Evolutionary conservation across 2,329 filamentous ascomycete genomes (phyloP).

Genomic region (Camptophora hylomeconis): DNA sequence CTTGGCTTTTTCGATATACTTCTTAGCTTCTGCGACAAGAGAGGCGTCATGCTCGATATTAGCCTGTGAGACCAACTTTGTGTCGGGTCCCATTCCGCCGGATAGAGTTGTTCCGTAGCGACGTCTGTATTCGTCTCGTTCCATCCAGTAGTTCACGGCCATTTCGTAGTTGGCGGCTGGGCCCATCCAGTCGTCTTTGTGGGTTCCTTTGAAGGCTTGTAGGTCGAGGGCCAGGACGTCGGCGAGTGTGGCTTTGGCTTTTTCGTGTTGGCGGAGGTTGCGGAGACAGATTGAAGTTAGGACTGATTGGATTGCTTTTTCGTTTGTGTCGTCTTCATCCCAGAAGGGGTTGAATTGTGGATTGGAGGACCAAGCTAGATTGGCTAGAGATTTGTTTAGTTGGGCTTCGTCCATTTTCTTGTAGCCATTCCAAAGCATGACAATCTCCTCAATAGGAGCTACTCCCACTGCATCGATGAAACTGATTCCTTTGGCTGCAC

Average conservation of each 20-base stretch:
- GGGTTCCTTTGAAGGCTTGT: slow-evolving; percentile 36
- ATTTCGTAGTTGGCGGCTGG: slow-evolving; percentile 78
- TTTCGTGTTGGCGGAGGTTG: slow-evolving; percentile 46
- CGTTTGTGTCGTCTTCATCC: slow-evolving; percentile 42
- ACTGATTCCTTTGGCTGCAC: slow-evolving; percentile 51
- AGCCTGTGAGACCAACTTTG: not conserved
- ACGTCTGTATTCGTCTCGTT: slow-evolving; percentile 31
- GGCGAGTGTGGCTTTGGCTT: slow-evolving; percentile 53
- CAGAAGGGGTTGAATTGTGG: slow-evolving; percentile 40
- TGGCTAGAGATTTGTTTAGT: slow-evolving; percentile 48
- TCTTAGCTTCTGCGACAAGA: slow-evolving; percentile 38
- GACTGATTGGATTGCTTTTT: slow-evolving; percentile 52
- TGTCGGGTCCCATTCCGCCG: slow-evolving; percentile 9
- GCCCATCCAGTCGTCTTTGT: slow-evolving; percentile 47
- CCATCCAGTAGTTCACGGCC: slow-evolving; percentile 67
- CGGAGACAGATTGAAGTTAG: slow-evolving; percentile 54
- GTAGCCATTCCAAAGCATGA: slow-evolving; percentile 82
- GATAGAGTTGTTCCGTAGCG: slow-evolving; percentile 19
- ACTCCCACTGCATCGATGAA: slow-evolving; percentile 71
- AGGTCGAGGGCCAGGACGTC: slow-evolving; percentile 50
- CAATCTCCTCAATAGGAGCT: slow-evolving; percentile 78
- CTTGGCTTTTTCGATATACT: slow-evolving; percentile 43
- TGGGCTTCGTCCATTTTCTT: slow-evolving; percentile 62
- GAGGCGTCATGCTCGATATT: slow-evolving; percentile 21
- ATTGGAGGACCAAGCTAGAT: slow-evolving; percentile 53